A percentile compares a stretch with the other conserved stretches of the same genome.
phyloP scores from a whole-genome alignment of 129 eudicot species.

The Artemisia annua region DNA sequence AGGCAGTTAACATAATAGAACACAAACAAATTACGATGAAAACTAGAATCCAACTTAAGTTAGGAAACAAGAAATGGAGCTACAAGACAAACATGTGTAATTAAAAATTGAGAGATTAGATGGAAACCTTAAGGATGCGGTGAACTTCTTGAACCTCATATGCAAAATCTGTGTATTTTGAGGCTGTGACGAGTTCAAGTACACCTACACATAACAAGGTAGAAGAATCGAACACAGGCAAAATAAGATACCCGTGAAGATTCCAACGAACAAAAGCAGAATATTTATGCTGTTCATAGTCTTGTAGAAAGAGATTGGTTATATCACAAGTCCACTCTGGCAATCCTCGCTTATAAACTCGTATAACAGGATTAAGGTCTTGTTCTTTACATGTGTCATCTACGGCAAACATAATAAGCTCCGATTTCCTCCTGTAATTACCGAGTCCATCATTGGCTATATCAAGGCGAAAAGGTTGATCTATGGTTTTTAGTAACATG shows the following conservation, averaged over 20 bases:
- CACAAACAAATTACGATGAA: background rate
- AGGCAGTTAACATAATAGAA: no score
- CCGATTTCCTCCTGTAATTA: background rate
- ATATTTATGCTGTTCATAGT: no score
- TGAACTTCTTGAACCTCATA: constrained; percentile 21
- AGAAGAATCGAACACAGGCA: constrained; percentile 16
- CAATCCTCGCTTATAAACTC: constrained; percentile 5
- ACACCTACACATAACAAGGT: constrained; percentile 8
- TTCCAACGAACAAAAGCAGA: no score
- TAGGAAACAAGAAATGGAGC: background rate
- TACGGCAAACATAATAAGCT: background rate
- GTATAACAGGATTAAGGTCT: background rate
- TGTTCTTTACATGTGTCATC: background rate
- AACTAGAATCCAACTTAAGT: background rate
- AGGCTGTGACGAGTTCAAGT: constrained; percentile 4
- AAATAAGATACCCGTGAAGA: constrained; percentile 4
- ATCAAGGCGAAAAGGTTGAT: constrained; percentile 13
- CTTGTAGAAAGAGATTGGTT: background rate
- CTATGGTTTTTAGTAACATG: background rate
- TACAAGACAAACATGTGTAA: no score
- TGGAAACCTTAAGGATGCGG: background rate
- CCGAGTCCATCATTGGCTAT: background rate
- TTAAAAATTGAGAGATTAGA: background rate
- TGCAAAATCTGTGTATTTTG: background rate
- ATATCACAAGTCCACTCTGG: constrained; percentile 20